Percentiles rank a stretch among this genome's conserved stretches.
These are phyloP conservation scores for Globisporangium viniferum DNA, from an alignment of 352 stramenopile species.

Conservation along the genomic window DNA sequence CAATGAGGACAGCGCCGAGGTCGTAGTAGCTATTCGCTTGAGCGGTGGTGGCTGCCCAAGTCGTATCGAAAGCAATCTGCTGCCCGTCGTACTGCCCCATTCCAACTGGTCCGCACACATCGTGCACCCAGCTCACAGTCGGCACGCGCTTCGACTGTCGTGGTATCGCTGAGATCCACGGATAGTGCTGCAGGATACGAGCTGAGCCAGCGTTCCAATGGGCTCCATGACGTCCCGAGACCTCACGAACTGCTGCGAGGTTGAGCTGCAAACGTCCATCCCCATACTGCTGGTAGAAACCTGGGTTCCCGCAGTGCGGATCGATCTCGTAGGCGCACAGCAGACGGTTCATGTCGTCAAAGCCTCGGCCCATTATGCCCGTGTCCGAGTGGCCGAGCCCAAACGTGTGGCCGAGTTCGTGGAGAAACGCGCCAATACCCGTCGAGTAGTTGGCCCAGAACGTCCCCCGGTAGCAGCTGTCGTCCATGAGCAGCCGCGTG, in stretches of 20 bases:
- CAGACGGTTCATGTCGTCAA: constrained; percentile 72
- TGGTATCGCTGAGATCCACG: constrained; percentile 46
- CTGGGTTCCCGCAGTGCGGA: constrained; percentile 25
- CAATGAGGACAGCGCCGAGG: constrained; percentile 45
- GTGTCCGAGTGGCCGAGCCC: constrained; percentile 49
- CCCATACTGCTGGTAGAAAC: constrained; percentile 18
- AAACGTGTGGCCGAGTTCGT: constrained; percentile 65
- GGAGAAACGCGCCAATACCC: constrained; percentile 58
- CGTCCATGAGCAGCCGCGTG: constrained; percentile 40
- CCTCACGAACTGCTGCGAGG: constrained; percentile 30
- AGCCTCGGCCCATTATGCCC: constrained; percentile 68
- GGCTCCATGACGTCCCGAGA: constrained; percentile 26
- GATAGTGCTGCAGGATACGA: constrained; percentile 42
- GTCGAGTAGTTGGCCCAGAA: constrained; percentile 67
- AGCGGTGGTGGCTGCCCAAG: not conserved
- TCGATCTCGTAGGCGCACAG: constrained; percentile 44
- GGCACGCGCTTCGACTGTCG: constrained; percentile 32
- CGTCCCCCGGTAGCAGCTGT: constrained; percentile 57
- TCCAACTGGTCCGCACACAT: constrained; percentile 45
- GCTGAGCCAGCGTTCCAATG: constrained; percentile 62
- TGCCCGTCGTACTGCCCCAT: constrained; percentile 36
- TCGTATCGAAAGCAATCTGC: constrained; percentile 31
- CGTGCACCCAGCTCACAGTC: constrained; percentile 39
- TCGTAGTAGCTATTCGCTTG: constrained; percentile 2
- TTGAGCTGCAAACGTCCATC: constrained; percentile 35